These are phyloP conservation scores for Mollisia scopiformis DNA, from an alignment of 2,329 filamentous ascomycete species.

Conservation along the genomic window DNA sequence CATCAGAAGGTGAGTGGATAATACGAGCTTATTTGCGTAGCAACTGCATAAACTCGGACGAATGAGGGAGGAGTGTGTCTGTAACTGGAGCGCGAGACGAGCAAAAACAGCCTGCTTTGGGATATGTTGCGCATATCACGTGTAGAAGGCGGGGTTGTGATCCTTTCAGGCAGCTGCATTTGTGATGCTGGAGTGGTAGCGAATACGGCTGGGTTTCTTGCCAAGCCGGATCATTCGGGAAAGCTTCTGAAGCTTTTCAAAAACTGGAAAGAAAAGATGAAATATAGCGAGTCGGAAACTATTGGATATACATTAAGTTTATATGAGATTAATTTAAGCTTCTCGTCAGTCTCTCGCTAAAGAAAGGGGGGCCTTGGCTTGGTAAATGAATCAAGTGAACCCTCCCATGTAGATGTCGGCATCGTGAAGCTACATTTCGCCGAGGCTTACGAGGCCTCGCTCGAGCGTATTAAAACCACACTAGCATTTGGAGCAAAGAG, in stretches of 20 bases:
- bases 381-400: background rate
- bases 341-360: background rate
- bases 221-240: background rate
- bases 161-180: too few species aligned
- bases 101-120: background rate
- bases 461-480: background rate
- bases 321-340: background rate
- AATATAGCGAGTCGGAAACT: too few species aligned
- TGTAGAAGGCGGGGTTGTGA: background rate
- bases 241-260: background rate
- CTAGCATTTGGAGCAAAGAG: background rate
- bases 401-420: background rate
- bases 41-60: background rate
- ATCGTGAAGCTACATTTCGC: background rate
- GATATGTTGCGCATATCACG: background rate
- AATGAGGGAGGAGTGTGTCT: background rate
- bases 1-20: background rate
- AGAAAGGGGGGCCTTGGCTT: background rate
- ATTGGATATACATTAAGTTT: background rate
- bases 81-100: background rate
- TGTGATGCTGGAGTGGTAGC: background rate
- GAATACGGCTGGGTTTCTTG: background rate
- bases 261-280: background rate
- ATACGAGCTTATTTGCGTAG: background rate
- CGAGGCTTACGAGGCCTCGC: background rate